Evolutionary conservation across 176 grass and related monocot genomes (phyloP), one percentile per base, ranked within the genome.

Genomic region (Cenchrus fungigraminus): DNA sequence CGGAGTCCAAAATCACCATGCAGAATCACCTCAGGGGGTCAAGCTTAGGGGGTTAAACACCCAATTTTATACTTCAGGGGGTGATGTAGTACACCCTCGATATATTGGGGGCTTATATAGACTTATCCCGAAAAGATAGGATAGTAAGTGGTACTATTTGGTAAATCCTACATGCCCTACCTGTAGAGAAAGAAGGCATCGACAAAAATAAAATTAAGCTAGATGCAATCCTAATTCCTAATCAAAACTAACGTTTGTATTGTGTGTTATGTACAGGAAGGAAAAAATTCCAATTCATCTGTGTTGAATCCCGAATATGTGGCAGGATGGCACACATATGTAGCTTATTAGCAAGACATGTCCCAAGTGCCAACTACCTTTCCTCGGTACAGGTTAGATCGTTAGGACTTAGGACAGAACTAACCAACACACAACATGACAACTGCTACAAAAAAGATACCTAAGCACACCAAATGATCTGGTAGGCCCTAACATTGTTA

Each of bases 171-270:
- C 43, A 58, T 71, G 45, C 56, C 53, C 52, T 69, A 11, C 3
- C 43, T 6, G 53, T 45, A 32, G 12, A 76, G 50, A 85, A 77
- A 68, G 10, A 78, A 78, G 22, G 52, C 64, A 49, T 69, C 20
- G n/a, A 29, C 12, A 16, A 20, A 49, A 45, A 68, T 45, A 32
- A 68, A 78, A 14, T 19, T 78, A 78, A 85, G 52, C 58, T 59
- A 14, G 9, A 29, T 68, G 5, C 42, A 56, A 84, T 64, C 34
- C 31, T 66, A 76, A 55, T 74, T 65, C 69, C 63, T 25, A 76
- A 32, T 32, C 31, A 32, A 32, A 32, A 76, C 20, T 52, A 25
- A 37, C 29, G 9, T 60, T 53, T 71, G 10, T 43, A 71, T 56
- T 43, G 69, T 46, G 28, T 16, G 20, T 58, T 46, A 58, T n/a